Conservation (phyloP, 2,329 filamentous ascomycete genomes). For the Teratosphaeria viscida region DNA sequence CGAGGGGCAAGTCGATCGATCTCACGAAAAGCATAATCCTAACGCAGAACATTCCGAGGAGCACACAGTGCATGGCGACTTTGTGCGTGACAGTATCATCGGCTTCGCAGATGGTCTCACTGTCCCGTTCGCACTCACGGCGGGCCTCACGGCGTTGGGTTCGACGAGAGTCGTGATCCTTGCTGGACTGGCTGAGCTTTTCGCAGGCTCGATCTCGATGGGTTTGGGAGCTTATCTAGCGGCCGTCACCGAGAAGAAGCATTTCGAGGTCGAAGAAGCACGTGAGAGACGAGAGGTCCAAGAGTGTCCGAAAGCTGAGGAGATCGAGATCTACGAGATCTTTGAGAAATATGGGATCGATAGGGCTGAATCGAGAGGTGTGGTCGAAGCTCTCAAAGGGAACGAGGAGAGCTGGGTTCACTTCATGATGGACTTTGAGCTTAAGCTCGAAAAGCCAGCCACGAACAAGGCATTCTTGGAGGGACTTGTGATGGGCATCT, state of each 20-base stretch:
- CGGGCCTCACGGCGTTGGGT: conserved; percentile 50
- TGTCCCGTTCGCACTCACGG: conserved; percentile 68
- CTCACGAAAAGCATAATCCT: neutral
- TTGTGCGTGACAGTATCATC: conserved; percentile 58
- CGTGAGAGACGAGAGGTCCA: conserved; percentile 37
- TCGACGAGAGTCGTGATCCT: conserved; percentile 31
- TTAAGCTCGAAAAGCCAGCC: conserved; percentile 36
- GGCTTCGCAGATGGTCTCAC: conserved; percentile 71
- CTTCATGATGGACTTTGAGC: conserved; percentile 50
- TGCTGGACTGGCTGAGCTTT: conserved; percentile 63
- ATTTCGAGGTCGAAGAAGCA: conserved; percentile 40
- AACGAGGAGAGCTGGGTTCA: conserved; percentile 41
- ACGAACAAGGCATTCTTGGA: conserved; percentile 38
- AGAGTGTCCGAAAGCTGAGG: conserved; percentile 34
- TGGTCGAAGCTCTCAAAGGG: conserved; percentile 42
- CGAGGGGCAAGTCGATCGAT: neutral
- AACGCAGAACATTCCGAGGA: neutral
- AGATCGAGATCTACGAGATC: conserved; percentile 31
- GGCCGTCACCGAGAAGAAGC: conserved; percentile 45
- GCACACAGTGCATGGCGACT: conserved; percentile 26
- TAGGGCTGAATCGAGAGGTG: conserved; percentile 30
- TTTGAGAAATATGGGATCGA: conserved; percentile 42
- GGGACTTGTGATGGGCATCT: conserved; percentile 30
- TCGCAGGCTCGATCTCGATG: conserved; percentile 68
- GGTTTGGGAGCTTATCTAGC: conserved; percentile 65